A percentile compares a stretch with the other conserved stretches of the same genome.
phyloP scores from a whole-genome alignment of 192 early-diverging fungal species.

The Polychytrium aggregatum region DNA sequence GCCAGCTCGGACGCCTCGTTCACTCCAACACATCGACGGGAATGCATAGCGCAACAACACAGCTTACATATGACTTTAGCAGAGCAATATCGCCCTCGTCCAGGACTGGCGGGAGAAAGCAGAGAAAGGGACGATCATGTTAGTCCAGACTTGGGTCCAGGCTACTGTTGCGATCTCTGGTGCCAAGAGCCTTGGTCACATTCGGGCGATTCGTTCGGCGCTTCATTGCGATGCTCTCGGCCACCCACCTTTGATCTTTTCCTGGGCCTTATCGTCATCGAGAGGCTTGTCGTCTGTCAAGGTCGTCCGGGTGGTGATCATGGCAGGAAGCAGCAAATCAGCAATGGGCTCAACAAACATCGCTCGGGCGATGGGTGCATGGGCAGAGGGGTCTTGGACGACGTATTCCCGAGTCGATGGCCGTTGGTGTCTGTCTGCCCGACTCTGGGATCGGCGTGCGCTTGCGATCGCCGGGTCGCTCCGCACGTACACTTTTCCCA shows the following conservation, averaged over 20 bases:
- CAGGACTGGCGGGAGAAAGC: constrained; percentile 37
- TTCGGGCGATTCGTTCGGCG: constrained; percentile 21
- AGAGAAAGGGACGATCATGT: not conserved
- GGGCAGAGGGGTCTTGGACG: not conserved
- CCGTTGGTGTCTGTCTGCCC: too few relatives aligned
- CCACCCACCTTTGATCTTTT: constrained; percentile 61
- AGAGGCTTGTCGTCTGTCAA: constrained; percentile 70
- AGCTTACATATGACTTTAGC: constrained; percentile 76
- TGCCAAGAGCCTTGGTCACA: too few relatives aligned
- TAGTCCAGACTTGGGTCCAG: not conserved
- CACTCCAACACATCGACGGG: not conserved
- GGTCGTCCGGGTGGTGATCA: too few relatives aligned
- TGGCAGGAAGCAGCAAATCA: too few relatives aligned
- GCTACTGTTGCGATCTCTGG: too few relatives aligned
- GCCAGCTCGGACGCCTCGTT: not conserved
- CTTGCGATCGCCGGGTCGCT: too few relatives aligned
- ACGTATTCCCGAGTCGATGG: not conserved
- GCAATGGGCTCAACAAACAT: too few relatives aligned
- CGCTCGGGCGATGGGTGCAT: too few relatives aligned
- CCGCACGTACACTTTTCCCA: constrained; percentile 96
- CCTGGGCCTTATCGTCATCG: constrained; percentile 71
- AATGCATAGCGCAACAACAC: not conserved
- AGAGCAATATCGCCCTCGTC: constrained; percentile 89
- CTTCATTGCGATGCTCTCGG: not conserved
- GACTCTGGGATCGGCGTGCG: too few relatives aligned